Evolutionary conservation across 2,329 filamentous ascomycete species (phyloP), one percentile per base, ranked within the genome.

Genomic region (Lachnum nothofagi): DNA sequence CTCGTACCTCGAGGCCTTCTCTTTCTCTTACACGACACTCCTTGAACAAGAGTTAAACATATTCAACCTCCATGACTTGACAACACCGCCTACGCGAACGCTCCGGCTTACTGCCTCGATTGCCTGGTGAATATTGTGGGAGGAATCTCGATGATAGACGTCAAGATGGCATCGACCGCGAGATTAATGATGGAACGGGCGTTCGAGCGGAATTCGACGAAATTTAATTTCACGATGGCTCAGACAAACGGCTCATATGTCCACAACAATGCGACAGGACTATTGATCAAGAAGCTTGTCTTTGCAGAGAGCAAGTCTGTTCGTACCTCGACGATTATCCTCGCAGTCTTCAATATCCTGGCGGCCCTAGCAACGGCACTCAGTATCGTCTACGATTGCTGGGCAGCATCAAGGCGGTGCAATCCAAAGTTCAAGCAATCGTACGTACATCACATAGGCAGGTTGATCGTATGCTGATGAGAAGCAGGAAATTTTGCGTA

Each of bases 281-380:
- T 34, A 20, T 51, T 63, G 39, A 65, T 66, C 48, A 29, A 58
- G 27, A 58, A 58, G 24, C 52, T 67, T 39, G 54, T 63, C 5
- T 66, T 67, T 52, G 62, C 59, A 33, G 58, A 65, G 46, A 65
- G 62, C 53, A 80, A 75, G 59, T 82, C 79, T 27, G 71, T 82
- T 59, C 72, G 81, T 56, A 80, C 76, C 16, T 82, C 79, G 20
- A 79, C 78, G 37, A 76, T 83, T 48, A 79, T 83, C 51, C 70
- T 84, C 46, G 76, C 80, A 29, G 67, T 71, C 47, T 82, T 83
- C 68, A 85, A 84, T 63, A 72, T 78, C 19, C 62, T 81, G 44
- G 77, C 77, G 16, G 79, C 79, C 4, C 73, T 79, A 48, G 71
- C 72, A 16, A 80, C 79, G 5, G 75, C 77, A 8, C 55, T 71